Conservation (phyloP, 2,329 filamentous ascomycete genomes). For the Leptographium radiaticola region DNA sequence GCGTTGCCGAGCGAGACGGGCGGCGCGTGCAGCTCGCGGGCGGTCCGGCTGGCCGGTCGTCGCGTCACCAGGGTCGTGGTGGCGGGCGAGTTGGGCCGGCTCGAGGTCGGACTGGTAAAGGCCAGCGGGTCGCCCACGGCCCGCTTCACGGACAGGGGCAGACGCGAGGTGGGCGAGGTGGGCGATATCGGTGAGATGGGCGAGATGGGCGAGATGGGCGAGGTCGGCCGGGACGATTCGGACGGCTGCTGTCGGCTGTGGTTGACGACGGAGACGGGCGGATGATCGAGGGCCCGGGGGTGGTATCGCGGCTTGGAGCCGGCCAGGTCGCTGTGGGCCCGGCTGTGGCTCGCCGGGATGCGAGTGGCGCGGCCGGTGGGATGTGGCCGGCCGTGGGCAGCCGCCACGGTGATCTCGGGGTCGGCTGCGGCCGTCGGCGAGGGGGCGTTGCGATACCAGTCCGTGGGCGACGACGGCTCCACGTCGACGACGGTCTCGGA, state of each 20-base stretch:
- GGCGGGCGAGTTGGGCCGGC: slow-evolving; percentile 43
- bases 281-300: neutral
- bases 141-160: slow-evolving; percentile 26
- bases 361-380: neutral
- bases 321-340: slow-evolving; percentile 50
- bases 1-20: slow-evolving; percentile 22
- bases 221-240: neutral
- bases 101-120: slow-evolving; percentile 30
- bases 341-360: slow-evolving; percentile 21
- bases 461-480: slow-evolving; percentile 52
- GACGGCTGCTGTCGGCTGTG: no score
- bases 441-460: slow-evolving; percentile 41
- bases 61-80: slow-evolving; percentile 23
- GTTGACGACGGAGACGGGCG: neutral
- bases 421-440: neutral
- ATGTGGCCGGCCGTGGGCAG: neutral
- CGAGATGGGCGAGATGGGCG: neutral
- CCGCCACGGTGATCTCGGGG: neutral
- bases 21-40: slow-evolving; percentile 16
- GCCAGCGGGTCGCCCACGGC: slow-evolving; percentile 21
- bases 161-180: slow-evolving; percentile 20
- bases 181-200: slow-evolving; percentile 6
- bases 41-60: slow-evolving; percentile 25
- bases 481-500: slow-evolving; percentile 42
- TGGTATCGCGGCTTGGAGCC: slow-evolving; percentile 4